Percentiles rank a stretch among this genome's conserved stretches.
Conservation (phyloP, 805 yeast species). For the Cyberlindnera suaveolens region DNA sequence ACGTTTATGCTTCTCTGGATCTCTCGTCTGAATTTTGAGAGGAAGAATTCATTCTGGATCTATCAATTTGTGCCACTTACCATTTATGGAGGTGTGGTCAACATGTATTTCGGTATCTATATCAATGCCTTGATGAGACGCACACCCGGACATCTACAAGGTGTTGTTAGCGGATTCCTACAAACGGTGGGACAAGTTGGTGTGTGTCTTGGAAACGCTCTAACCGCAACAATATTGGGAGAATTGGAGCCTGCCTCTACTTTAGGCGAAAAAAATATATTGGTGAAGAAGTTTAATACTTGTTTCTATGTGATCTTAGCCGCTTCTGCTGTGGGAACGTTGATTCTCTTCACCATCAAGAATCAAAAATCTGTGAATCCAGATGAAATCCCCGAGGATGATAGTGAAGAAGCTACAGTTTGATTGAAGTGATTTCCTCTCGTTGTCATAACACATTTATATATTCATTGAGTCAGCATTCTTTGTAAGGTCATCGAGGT, state of each 20-base stretch:
- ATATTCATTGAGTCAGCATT: no score
- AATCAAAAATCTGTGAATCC: constrained; percentile 7
- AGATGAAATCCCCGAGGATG: background rate
- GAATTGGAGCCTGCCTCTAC: constrained; percentile 6
- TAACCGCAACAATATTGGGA: constrained; percentile 25
- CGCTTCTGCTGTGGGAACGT: constrained; percentile 1
- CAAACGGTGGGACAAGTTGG: constrained; percentile 33
- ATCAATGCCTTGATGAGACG: constrained; percentile 25
- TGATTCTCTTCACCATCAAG: constrained; percentile 3
- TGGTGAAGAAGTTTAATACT: constrained; percentile 5
- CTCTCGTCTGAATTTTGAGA: background rate
- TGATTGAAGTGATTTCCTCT: no score
- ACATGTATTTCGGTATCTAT: constrained; percentile 30
- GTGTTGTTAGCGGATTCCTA: constrained; percentile 32
- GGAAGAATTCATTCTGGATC: constrained; percentile 24
- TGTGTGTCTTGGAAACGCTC: constrained; percentile 25
- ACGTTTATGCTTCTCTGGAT: constrained; percentile 21
- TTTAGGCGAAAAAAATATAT: background rate
- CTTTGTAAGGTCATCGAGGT: no score
- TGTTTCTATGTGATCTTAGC: constrained; percentile 8
- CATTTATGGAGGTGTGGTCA: constrained; percentile 23
- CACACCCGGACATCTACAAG: constrained; percentile 34
- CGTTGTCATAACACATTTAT: no score
- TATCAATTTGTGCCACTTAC: constrained; percentile 23
- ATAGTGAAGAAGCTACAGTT: background rate